Evolutionary conservation across 2,329 filamentous ascomycete genomes (phyloP), one percentile per base, ranked within the genome.

Genomic region (Sclerotinia sclerotiorum): DNA sequence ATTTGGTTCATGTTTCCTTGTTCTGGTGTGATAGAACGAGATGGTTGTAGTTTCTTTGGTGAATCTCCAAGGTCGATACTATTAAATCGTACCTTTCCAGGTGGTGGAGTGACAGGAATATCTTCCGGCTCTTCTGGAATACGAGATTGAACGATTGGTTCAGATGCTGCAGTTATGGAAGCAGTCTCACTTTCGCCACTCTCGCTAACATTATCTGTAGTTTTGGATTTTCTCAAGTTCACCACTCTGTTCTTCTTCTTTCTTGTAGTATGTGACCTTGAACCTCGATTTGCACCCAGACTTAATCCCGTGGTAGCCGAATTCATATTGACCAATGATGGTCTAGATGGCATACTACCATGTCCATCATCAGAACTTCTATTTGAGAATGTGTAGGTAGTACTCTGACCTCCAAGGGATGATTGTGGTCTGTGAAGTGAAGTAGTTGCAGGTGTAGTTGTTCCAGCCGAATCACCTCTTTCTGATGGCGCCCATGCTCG

Each of bases 401-500:
- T 88, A 17, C 82, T 75, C n/a, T 74, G 82, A 51, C 78, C 83
- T 48, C 84, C 86, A 32, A 84, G 81, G 65, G 88, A 85, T 1
- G 90, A 92, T 67, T 89, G 85, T 7, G 86, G 86, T 76, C 89
- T 85, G 54, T 84, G 85, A 24, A 92, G 78, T 55, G 83, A 83
- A 7, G 78, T 84, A 77, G 79, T 84, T 62, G 72, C 76, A 69
- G 77, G 76, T 27, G 74, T 75, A 19, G 73, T 69, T 57, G 70
- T 62, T 64, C 77, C 78, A 32, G 77, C 73, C n/a, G 77, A 72
- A 19, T 66, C 64, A 8, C 64, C 64, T 42, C 64, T 42, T 70
- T 97, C 93, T 63, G 87, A 84, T 48, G 90, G 87, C 52, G 94
- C 92, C 92, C 94, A 97, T 44, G 94, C 95, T 69, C 95, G 87